A percentile compares a stretch with the other conserved stretches of the same genome.
Conservation (phyloP, 2,329 filamentous ascomycete species). For the Trichoderma sp. region DNA sequence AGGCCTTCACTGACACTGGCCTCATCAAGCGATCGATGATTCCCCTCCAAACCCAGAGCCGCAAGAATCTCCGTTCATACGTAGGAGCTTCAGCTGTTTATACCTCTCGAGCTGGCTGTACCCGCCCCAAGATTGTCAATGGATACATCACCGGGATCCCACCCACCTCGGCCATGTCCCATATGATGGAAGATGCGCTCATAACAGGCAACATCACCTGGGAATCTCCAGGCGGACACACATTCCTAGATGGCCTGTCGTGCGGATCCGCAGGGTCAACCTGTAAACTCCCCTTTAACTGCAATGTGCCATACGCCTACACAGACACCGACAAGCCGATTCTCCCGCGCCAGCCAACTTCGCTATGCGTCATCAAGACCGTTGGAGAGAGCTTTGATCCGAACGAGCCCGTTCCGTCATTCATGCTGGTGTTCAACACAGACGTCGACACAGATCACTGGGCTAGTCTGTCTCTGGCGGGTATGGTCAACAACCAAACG, state of each 20-base stretch:
- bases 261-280: not conserved
- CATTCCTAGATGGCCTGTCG: not conserved
- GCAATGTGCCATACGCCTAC: not conserved
- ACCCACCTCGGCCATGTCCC: not conserved
- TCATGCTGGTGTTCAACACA: not conserved
- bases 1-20: not conserved
- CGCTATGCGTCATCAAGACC: not conserved
- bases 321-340: not conserved
- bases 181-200: not conserved
- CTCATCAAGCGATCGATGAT: not conserved
- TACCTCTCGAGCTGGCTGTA: not conserved
- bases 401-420: not conserved
- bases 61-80: not conserved
- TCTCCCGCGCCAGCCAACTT: not conserved
- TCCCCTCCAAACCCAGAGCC: not conserved
- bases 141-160: not conserved
- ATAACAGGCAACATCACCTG: not conserved
- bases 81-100: not conserved
- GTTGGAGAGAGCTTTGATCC: not conserved
- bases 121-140: not conserved
- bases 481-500: not conserved
- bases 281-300: not conserved
- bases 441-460: not conserved
- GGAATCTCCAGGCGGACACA: not conserved
- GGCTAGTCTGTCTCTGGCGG: not conserved